Conservation (phyloP, 805 yeast genomes). For the Wickerhamomyces queroliae region DNA sequence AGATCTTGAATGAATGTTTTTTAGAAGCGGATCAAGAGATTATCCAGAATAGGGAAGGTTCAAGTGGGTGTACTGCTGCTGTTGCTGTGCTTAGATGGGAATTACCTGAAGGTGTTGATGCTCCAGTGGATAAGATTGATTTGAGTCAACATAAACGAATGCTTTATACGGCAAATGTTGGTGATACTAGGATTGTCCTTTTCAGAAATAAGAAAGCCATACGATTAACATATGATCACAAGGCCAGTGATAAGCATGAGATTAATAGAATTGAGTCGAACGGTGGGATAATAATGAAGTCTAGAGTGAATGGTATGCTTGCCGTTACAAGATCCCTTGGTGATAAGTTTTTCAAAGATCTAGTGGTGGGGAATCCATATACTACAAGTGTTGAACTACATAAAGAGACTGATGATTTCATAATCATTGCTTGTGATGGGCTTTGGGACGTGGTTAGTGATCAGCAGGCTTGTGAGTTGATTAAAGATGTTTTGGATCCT, state of each 20-base stretch:
- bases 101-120: constrained; percentile 21
- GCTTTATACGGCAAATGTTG: constrained; percentile 92
- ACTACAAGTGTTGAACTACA: constrained; percentile 81
- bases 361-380: constrained; percentile 87
- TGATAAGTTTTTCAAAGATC: constrained; percentile 84
- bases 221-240: constrained; percentile 87
- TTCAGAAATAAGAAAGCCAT: constrained; percentile 70
- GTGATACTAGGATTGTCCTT: constrained; percentile 83
- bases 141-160: constrained; percentile 52
- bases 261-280: constrained; percentile 63
- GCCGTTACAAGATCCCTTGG: constrained; percentile 95
- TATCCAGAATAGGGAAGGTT: constrained; percentile 52
- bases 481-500: constrained; percentile 50
- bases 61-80: constrained; percentile 93
- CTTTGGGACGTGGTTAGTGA: constrained; percentile 93
- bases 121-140: constrained; percentile 14
- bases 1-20: constrained; percentile 64
- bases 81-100: constrained; percentile 92
- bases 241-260: constrained; percentile 79
- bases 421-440: constrained; percentile 94
- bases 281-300: constrained; percentile 87
- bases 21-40: constrained; percentile 69
- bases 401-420: constrained; percentile 55
- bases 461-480: constrained; percentile 72
- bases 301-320: constrained; percentile 90